Base-by-base conservation (phyloP, 495 filamentous ascomycete species). In the Rostrohypoxylon terebratum region DNA sequence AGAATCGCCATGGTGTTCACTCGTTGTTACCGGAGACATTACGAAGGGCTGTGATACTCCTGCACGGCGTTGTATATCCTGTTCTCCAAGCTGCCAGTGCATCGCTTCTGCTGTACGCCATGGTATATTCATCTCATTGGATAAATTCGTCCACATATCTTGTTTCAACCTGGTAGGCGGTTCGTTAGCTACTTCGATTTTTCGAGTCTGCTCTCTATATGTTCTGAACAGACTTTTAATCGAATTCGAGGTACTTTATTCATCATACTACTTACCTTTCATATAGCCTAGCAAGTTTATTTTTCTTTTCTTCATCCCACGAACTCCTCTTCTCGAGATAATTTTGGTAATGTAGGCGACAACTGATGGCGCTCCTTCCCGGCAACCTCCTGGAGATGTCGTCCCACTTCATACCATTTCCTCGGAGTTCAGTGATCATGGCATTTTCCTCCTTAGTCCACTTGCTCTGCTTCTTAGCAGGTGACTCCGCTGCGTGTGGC, bases 251-350 rank as follows among this genome's bases (percentile, higher is more conserved):
- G 25, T 13, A 14, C 9, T 63, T 16, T 9, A 25, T 10, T 4
- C 21, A 34, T 36, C 20, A 13, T 28, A 21, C 20, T 21, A 72
- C 88, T 77, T 90, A 98, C 96, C 96, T 92, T 79, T 97, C 94
- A 80, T 99, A 99, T 54, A 98, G 84, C 68, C 93, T 88, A 36
- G 96, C 95, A 16, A 99, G 87, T 81, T 94, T 97, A 82, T 98
- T 96, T 83, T 98, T 98, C 80, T 92, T 91, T 80, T 98, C 96
- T 73, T 99, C 96, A 75, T 97, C 93, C 96, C 96, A 99, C 73
- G 96, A 92, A 69, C 90, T 90, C 63, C 93, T 82, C 74, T 93
- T 87, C 79, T 99, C 96, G 55, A 98, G 85, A 78, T 98, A 99
- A 77, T 99, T 99, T 71, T 99, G 96, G 80, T 97, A 99, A 72